Evolutionary conservation across 352 stramenopile species (phyloP), one percentile per base, ranked within the genome.

Genomic region (Blastocystis sp.): DNA sequence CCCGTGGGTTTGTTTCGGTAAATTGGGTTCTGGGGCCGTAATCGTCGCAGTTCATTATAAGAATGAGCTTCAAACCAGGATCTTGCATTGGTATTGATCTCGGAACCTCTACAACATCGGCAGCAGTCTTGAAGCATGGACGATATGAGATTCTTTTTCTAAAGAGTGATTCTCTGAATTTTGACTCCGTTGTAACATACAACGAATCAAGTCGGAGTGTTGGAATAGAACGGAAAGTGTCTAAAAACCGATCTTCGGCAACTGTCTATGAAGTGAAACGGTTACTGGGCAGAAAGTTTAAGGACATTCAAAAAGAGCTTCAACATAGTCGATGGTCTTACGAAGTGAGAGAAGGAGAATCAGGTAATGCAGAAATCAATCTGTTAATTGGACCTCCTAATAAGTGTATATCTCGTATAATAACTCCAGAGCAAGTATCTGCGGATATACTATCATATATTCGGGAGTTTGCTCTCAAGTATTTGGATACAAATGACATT

Each of bases 241-340:
- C 39, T 9, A 54, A 54, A 29, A 74, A n/a, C 21, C 29, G 19
- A 7, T 43, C 5, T 46, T 35, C 19, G 37, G 37, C 27, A 32
- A 52, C 0, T 0, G 51, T 83, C 11, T 83, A 83, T 65, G 71
- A 83, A 65, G 29, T 54, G 16, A 83, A 83, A 24, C 46, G 71
- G 58, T 24, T 83, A 32, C 37, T 83, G 12, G 71, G 71, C 52
- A 83, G 43, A 35, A 83, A 83, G n/a, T 83, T 52, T 24, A 27
- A 2, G 21, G 46, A 83, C 24, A 43, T 83, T 27, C 29, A 65
- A 24, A 27, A 83, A n/a, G 71, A 83, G 32, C 37, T 83, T 0
- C n/a, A 65, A 43, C 32, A 19, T 1, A 83, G 65, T n/a, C 39
- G 66, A 43, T 83, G 71, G 71, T 42, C 46, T 19, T 83, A 65